Conservation (phyloP, 352 stramenopile species). For the Globisporangium ultimum region DNA sequence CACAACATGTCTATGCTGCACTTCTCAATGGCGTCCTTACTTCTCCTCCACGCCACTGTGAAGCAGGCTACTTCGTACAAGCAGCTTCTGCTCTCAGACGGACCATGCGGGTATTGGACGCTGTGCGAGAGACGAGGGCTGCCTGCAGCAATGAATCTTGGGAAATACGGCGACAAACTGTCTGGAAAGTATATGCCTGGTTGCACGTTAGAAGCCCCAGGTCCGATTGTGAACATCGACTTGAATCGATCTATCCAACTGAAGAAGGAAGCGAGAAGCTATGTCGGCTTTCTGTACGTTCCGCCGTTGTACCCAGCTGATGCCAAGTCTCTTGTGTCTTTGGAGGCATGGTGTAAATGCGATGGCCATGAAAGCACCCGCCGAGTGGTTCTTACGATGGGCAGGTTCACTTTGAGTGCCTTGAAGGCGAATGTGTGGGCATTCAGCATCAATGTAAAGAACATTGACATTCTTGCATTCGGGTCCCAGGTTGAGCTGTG, state of each 20-base stretch:
- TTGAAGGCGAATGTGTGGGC: conserved; percentile 75
- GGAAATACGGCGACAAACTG: conserved; percentile 38
- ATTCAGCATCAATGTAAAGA: conserved; percentile 77
- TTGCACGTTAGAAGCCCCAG: conserved; percentile 67
- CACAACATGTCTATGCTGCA: conserved; percentile 85
- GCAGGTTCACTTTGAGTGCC: conserved; percentile 68
- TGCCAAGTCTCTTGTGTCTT: conserved; percentile 37
- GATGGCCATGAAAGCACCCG: conserved; percentile 68
- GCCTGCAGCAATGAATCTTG: conserved; percentile 67
- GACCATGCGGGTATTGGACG: conserved; percentile 82
- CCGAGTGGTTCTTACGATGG: conserved; percentile 65
- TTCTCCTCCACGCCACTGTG: conserved; percentile 73
- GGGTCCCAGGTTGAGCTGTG: conserved; percentile 47
- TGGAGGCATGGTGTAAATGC: conserved; percentile 81
- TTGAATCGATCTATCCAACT: conserved; percentile 73
- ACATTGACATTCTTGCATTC: conserved; percentile 69
- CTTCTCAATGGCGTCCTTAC: conserved; percentile 84
- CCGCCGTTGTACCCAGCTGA: conserved; percentile 33
- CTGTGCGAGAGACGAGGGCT: conserved; percentile 81
- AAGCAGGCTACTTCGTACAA: conserved; percentile 81
- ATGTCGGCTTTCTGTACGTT: conserved; percentile 48
- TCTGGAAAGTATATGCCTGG: conserved; percentile 53
- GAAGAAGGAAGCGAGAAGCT: conserved; percentile 49
- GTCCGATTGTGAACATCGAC: conserved; percentile 80
- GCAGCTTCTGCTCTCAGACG: conserved; percentile 62